phyloP scores from a whole-genome alignment of 2,329 filamentous ascomycete genomes.

The Diaporthe batatas region DNA sequence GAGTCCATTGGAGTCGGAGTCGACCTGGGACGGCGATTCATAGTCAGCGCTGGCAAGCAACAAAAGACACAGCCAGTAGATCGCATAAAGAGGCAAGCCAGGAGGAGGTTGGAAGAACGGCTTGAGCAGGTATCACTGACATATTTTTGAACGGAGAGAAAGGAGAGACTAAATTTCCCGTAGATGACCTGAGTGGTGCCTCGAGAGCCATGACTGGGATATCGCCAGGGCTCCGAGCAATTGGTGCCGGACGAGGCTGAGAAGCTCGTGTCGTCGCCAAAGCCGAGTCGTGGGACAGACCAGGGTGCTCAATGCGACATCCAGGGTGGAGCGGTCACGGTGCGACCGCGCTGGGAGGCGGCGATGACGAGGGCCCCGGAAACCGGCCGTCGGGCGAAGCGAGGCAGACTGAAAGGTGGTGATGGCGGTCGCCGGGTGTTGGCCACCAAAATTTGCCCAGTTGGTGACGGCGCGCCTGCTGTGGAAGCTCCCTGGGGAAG shows the following conservation, averaged over 20 bases:
- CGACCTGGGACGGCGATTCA: constrained; percentile 56
- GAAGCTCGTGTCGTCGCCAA: constrained; percentile 24
- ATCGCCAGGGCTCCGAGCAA: constrained; percentile 26
- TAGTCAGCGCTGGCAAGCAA: constrained; percentile 32
- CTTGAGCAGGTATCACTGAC: constrained; percentile 53
- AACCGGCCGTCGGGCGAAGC: constrained; percentile 35
- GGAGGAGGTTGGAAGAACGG: constrained; percentile 51
- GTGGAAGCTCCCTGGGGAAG: constrained; percentile 22
- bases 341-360: constrained; percentile 27
- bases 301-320: constrained; percentile 26
- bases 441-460: constrained; percentile 25
- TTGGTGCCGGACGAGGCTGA: not conserved
- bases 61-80: constrained; percentile 2
- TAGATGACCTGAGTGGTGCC: constrained; percentile 73
- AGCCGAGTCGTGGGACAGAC: constrained; percentile 11
- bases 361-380: constrained; percentile 27
- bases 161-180: constrained; percentile 67
- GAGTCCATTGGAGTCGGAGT: constrained; percentile 60
- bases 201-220: constrained; percentile 68
- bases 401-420: constrained; percentile 33
- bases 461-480: constrained; percentile 36
- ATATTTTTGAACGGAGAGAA: constrained; percentile 69
- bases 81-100: constrained; percentile 67
- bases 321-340: constrained; percentile 30
- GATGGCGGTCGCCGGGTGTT: constrained; percentile 21